Base-by-base conservation (phyloP, 2,329 filamentous ascomycete genomes). In the Hypoxylon sp. region DNA sequence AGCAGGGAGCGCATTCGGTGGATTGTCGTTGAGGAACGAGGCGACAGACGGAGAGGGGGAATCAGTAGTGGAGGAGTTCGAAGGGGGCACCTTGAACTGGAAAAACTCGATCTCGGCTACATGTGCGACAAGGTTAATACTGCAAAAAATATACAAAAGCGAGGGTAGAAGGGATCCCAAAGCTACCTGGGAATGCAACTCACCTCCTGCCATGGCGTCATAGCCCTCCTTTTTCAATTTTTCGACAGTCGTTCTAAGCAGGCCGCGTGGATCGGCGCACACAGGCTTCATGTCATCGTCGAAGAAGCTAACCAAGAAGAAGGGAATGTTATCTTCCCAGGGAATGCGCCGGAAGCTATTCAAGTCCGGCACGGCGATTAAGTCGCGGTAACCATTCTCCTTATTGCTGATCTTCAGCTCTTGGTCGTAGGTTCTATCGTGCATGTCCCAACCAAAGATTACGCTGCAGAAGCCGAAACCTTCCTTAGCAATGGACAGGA, bases 361-460 rank as follows among this genome's bases (percentile, higher is more conserved):
- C 29, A 93, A 71, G 67, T 93, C 89, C 2, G 89, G 83, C 20
- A 88, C 75, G 7, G 89, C 89, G 43, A 91, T 78, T 32, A 93
- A 72, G 67, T 93, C 89, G 58, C 83, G 80, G 69, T 91, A 92
- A 37, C 89, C 89, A 66, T 91, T 91, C 64, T 88, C 84, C 61
- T 86, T 86, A 72, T 91, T 91, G 69, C 87, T 90, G 65, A 92
- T 86, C 65, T 81, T 81, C 47, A 91, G 78, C 69, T 92, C 88
- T 59, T 80, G 80, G 69, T 87, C 88, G 71, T 92, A 93, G 21
- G 87, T 89, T 70, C 83, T 78, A 64, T 94, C 89, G 67, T 93
- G 89, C 88, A 92, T 92, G 66, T 93, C 90, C 89, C 89, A 93
- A 64, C 89, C 89, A 66, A 92, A 93, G 61, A 92, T 82, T 49